Percentiles rank a stretch among this genome's conserved stretches.
Evolutionary conservation across 306 rosid genomes (phyloP).

Genomic region (Mucuna pruriens): DNA sequence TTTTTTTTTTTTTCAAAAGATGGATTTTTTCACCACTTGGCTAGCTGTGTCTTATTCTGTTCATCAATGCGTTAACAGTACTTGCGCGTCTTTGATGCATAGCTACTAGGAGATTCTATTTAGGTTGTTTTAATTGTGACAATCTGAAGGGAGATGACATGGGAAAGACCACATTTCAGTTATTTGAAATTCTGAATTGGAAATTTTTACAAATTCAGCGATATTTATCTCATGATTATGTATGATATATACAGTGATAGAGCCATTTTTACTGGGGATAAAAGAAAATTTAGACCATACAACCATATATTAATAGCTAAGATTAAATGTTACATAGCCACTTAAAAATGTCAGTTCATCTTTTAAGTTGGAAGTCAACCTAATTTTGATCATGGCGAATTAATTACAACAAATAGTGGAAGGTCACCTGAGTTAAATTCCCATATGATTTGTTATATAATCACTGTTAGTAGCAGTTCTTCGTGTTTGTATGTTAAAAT

Average conservation of each 20-base stretch:
- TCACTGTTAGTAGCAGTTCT: not conserved
- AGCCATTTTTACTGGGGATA: not conserved
- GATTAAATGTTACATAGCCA: not conserved
- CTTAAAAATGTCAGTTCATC: not conserved
- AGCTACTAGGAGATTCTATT: not conserved
- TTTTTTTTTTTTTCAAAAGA: not conserved
- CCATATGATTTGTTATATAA: conserved; percentile 13
- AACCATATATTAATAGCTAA: not conserved
- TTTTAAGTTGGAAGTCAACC: not conserved
- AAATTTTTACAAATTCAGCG: not conserved
- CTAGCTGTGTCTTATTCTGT: not conserved
- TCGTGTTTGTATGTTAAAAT: not conserved
- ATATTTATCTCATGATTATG: not conserved
- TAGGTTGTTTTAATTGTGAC: not conserved
- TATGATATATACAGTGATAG: not conserved
- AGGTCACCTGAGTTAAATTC: not conserved
- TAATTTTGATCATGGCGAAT: conserved; percentile 3
- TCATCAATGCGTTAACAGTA: not conserved
- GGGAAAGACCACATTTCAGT: not conserved
- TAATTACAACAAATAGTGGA: not conserved
- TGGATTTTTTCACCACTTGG: not conserved
- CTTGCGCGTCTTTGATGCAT: not conserved
- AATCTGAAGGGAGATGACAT: not conserved
- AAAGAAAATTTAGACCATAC: not conserved
- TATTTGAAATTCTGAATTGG: not conserved